phyloP scores from a whole-genome alignment of 179 eudicot species.

The Drosera spatulata region DNA sequence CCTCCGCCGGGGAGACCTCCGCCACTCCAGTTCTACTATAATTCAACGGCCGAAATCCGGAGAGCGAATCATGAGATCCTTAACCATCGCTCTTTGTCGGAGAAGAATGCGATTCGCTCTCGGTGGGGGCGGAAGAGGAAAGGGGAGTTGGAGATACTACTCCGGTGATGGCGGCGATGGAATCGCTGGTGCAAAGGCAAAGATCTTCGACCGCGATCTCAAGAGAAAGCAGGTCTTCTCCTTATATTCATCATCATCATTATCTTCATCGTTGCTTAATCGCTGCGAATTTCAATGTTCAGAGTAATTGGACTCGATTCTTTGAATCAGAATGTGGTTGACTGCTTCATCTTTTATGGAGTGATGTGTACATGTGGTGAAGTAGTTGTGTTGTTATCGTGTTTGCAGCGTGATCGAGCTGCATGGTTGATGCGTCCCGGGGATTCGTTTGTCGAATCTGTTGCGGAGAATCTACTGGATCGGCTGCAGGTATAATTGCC shows the following conservation, averaged over 20 bases:
- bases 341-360: background rate
- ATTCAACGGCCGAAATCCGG: too few relatives aligned
- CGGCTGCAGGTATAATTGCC: constrained; percentile 55
- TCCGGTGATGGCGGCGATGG: constrained; percentile 22
- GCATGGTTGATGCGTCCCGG: constrained; percentile 76
- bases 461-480: constrained; percentile 90
- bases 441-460: constrained; percentile 71
- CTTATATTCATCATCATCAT: background rate
- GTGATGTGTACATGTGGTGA: background rate
- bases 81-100: background rate
- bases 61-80: background rate
- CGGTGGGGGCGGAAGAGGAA: constrained; percentile 16
- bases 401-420: constrained; percentile 83
- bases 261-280: background rate
- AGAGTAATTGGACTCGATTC: too few relatives aligned
- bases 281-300: background rate
- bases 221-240: constrained; percentile 66
- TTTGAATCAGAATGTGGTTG: background rate
- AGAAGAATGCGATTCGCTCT: background rate
- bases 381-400: background rate
- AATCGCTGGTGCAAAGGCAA: constrained; percentile 39
- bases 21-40: too few relatives aligned
- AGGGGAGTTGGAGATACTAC: constrained; percentile 12
- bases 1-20: too few relatives aligned
- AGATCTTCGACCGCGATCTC: constrained; percentile 78